Conservation (phyloP, 305 asterid genomes). For the Fraxinus baroniana region DNA sequence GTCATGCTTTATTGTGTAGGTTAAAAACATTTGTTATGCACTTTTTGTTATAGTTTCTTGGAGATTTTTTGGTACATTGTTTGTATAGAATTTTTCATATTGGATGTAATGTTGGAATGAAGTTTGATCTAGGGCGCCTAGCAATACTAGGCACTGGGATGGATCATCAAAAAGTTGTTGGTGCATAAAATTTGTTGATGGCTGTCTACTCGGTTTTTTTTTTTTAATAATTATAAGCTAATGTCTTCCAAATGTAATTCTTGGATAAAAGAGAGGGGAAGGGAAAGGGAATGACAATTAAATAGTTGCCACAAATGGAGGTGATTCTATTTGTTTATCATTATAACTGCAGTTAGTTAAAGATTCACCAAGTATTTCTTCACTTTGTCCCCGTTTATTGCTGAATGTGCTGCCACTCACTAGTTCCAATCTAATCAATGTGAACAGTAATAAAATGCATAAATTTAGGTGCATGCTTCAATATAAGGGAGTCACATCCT, state of each 20-base stretch:
- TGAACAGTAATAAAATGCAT: neutral
- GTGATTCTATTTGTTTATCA: neutral
- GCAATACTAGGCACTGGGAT: neutral
- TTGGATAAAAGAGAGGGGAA: neutral
- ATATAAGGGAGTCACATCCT: neutral
- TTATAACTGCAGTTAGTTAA: neutral
- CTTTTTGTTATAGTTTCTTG: neutral
- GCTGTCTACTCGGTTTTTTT: neutral
- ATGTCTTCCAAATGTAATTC: neutral
- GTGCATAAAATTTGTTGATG: neutral
- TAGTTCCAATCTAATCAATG: neutral
- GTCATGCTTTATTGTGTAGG: constrained; percentile 11
- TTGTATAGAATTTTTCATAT: neutral
- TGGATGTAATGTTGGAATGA: neutral
- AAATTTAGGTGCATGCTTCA: neutral
- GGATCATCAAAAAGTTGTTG: neutral
- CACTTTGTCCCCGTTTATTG: neutral
- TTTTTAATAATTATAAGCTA: neutral
- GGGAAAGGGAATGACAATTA: neutral
- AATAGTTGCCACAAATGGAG: neutral
- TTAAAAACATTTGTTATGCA: neutral
- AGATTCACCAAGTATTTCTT: neutral
- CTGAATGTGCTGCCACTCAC: neutral
- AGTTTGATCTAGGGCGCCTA: neutral
- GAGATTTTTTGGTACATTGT: neutral